phyloP scores from a whole-genome alignment of 2,329 filamentous ascomycete species.

The Aspergillus hiratsukae region DNA sequence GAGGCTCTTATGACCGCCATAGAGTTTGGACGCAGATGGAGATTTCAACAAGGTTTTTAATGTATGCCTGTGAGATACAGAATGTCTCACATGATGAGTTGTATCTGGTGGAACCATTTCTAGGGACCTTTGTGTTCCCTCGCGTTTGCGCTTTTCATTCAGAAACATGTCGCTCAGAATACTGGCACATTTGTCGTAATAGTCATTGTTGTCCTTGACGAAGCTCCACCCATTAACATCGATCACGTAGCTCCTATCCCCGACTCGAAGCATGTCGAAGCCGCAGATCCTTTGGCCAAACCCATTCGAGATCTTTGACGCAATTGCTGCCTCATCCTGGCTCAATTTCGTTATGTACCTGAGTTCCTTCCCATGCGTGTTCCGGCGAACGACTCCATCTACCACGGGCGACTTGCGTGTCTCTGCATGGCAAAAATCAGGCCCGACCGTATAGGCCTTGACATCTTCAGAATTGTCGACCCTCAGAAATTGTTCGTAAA shows the following conservation, averaged over 20 bases:
- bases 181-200: slow-evolving; percentile 85
- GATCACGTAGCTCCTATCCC: slow-evolving; percentile 91
- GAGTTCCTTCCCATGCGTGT: slow-evolving; percentile 95
- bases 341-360: slow-evolving; percentile 86
- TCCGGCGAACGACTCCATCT: slow-evolving; percentile 89
- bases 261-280: slow-evolving; percentile 85
- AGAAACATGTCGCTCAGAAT: slow-evolving; percentile 88
- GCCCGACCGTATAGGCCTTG: slow-evolving; percentile 95
- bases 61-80: slow-evolving; percentile 43
- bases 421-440: slow-evolving; percentile 90
- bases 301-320: slow-evolving; percentile 80
- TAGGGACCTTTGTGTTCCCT: slow-evolving; percentile 29
- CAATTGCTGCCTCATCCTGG: slow-evolving; percentile 76
- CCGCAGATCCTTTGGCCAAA: slow-evolving; percentile 96
- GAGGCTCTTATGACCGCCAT: slow-evolving; percentile 41
- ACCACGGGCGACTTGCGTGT: slow-evolving; percentile 96
- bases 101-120: slow-evolving; percentile 34
- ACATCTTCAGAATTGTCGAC: slow-evolving; percentile 98
- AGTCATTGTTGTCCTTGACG: slow-evolving; percentile 98
- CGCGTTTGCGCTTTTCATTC: slow-evolving; percentile 58
- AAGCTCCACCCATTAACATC: slow-evolving; percentile 99
- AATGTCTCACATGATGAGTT: slow-evolving; percentile 34
- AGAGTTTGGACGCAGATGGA: slow-evolving; percentile 59
- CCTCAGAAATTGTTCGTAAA: slow-evolving; percentile 95
- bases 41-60: slow-evolving; percentile 61